A percentile compares a stretch with the other conserved stretches of the same genome.
These are phyloP conservation scores for Epichloe brachyelytri DNA, from an alignment of 2,329 filamentous ascomycete species.

Conservation along the genomic window DNA sequence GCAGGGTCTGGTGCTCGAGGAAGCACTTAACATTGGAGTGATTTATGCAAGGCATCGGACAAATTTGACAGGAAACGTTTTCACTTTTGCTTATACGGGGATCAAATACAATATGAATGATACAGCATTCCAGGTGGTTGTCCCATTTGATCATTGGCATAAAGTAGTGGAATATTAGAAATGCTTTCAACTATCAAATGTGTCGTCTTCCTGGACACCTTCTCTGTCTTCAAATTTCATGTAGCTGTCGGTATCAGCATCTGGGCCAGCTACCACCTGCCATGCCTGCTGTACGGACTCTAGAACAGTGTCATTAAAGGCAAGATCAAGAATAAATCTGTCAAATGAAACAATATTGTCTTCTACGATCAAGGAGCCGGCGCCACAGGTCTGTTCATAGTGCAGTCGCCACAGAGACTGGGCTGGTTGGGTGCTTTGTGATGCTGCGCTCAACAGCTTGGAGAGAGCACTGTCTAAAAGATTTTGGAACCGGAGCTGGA, in stretches of 20 bases:
- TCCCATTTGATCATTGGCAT: neutral
- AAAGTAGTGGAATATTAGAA: neutral
- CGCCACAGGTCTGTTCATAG: slow-evolving; percentile 37
- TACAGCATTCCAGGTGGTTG: neutral
- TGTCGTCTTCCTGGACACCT: slow-evolving; percentile 42
- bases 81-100: too few relatives aligned
- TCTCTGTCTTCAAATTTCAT: slow-evolving; percentile 71
- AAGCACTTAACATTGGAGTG: too few relatives aligned
- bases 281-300: slow-evolving; percentile 57
- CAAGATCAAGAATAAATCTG: slow-evolving; percentile 47
- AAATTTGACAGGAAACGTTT: too few relatives aligned
- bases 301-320: slow-evolving; percentile 61
- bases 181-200: slow-evolving; percentile 26
- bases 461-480: slow-evolving; percentile 28
- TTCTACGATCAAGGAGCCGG: slow-evolving; percentile 18
- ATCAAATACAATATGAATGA: too few relatives aligned
- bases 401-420: slow-evolving; percentile 36
- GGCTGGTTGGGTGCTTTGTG: slow-evolving; percentile 14
- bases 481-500: slow-evolving; percentile 20
- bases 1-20: neutral
- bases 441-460: slow-evolving; percentile 24
- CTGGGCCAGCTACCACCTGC: slow-evolving; percentile 44
- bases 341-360: slow-evolving; percentile 43
- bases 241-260: slow-evolving; percentile 40
- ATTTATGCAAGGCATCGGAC: too few relatives aligned